Percentiles rank a stretch among this genome's conserved stretches.
phyloP scores from a whole-genome alignment of 768 basidiomycete species.

The Mycena epipterygia region DNA sequence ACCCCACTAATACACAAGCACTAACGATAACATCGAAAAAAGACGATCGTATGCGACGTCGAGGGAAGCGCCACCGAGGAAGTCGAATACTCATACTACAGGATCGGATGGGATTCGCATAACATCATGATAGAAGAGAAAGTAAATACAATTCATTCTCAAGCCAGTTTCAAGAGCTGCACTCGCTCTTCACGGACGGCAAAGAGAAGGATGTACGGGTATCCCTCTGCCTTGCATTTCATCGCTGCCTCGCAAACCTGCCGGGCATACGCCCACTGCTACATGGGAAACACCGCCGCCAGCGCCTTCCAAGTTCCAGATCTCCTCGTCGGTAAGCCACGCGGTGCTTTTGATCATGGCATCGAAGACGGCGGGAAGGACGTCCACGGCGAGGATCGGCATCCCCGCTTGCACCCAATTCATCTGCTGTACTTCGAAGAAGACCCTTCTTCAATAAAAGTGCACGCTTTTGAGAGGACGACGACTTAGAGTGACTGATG shows the following conservation, averaged over 20 bases:
- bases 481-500: constrained; percentile 74
- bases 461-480: constrained; percentile 76
- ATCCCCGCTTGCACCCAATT: constrained; percentile 76
- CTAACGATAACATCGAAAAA: constrained; percentile 68
- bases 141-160: background rate
- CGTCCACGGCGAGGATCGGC: constrained; percentile 81
- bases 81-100: constrained; percentile 79
- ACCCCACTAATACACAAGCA: constrained; percentile 31
- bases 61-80: constrained; percentile 58
- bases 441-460: constrained; percentile 79
- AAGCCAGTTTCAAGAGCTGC: constrained; percentile 65
- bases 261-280: constrained; percentile 71
- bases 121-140: background rate
- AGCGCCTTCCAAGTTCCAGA: constrained; percentile 80
- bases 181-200: constrained; percentile 78
- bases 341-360: constrained; percentile 65
- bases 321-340: constrained; percentile 85
- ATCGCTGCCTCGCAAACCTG: constrained; percentile 78
- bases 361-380: constrained; percentile 72
- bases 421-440: constrained; percentile 75
- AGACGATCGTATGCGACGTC: constrained; percentile 69
- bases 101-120: constrained; percentile 70
- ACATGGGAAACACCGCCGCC: constrained; percentile 65
- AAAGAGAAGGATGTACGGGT: constrained; percentile 73
- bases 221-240: constrained; percentile 74